phyloP scores from a whole-genome alignment of 106 monocot species.

The Phalaenopsis equestris region DNA sequence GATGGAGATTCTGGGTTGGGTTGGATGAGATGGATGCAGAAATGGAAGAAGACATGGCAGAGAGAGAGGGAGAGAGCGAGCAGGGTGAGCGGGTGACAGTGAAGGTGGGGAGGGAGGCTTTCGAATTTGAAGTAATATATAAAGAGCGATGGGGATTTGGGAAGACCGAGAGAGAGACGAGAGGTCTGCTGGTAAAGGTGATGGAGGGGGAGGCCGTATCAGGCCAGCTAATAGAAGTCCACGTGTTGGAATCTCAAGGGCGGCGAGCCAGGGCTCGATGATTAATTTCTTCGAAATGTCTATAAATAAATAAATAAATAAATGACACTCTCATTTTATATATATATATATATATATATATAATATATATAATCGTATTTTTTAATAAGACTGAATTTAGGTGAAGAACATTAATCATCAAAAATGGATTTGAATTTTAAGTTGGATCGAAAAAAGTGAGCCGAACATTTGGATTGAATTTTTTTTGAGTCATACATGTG shows the following conservation, averaged over 20 bases:
- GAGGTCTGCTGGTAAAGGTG: not conserved
- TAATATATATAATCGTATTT: too few relatives aligned
- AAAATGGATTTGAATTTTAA: too few relatives aligned
- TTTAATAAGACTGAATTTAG: too few relatives aligned
- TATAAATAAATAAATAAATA: too few relatives aligned
- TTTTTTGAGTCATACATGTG: too few relatives aligned
- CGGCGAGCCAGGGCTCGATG: not conserved
- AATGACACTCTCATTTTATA: too few relatives aligned
- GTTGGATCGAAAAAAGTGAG: too few relatives aligned
- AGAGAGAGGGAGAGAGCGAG: not conserved
- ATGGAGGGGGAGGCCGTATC: constrained; percentile 4
- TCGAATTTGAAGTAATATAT: not conserved
- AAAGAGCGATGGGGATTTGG: not conserved
- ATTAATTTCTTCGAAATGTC: too few relatives aligned
- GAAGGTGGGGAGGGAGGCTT: too few relatives aligned
- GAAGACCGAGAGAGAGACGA: not conserved
- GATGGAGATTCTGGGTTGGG: not conserved
- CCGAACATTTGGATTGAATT: too few relatives aligned
- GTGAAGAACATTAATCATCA: too few relatives aligned
- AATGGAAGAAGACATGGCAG: not conserved
- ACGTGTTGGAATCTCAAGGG: not conserved
- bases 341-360: too few relatives aligned
- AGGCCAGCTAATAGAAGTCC: not conserved
- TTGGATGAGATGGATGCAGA: not conserved
- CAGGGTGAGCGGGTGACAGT: not conserved